Base-by-base conservation (phyloP, 176 grass and related monocot species). In the Carex littledalei region DNA sequence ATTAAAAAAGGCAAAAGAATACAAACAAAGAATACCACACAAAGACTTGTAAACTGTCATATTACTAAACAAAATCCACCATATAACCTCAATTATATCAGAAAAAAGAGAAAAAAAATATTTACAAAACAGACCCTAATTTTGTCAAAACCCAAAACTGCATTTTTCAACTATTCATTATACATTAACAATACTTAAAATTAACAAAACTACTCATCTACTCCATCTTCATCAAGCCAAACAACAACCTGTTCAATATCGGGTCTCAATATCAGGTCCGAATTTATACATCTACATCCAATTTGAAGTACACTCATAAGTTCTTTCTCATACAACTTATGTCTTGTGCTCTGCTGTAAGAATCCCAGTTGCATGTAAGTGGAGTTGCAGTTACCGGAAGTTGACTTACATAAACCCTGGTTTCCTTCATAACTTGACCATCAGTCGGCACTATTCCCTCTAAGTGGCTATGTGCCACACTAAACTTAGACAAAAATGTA, bases 401-500 rank as follows among this genome's bases (percentile, higher is more conserved):
- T 29, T 39, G 73, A 84, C 75, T 88, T 89, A 31, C 89, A 98
- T 50, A 98, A 62, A 68, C 89, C 87, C 17, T 92, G 91, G 85
- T 98, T 98, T 43, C 84, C 95, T 15, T 98, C 95, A 73, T 91
- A 98, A 85, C 89, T 94, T 98, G 95, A 3, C 89, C 91, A 65
- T 89, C 92, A 31, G 50, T 89, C 8, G 91, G 95, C 60, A 94
- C 87, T 61, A 85, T 55, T 65, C 95, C 92, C 80, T 76, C 78
- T 81, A 98, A 81, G 84, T 24, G 24, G 86, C 91, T 98, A 85
- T 93, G 91, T 31, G 95, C 91, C 67, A 98, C 91, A 67, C 91
- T 98, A 57, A 98, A 98, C 92, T 91, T 94, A 8, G 95, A 98
- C 87, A 98, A 85, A 88, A 98, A 98, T 56, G 91, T 98, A 35